These are phyloP conservation scores for Clarireedia homoeocarpa DNA, from an alignment of 2,329 filamentous ascomycete genomes.

Conservation along the genomic window DNA sequence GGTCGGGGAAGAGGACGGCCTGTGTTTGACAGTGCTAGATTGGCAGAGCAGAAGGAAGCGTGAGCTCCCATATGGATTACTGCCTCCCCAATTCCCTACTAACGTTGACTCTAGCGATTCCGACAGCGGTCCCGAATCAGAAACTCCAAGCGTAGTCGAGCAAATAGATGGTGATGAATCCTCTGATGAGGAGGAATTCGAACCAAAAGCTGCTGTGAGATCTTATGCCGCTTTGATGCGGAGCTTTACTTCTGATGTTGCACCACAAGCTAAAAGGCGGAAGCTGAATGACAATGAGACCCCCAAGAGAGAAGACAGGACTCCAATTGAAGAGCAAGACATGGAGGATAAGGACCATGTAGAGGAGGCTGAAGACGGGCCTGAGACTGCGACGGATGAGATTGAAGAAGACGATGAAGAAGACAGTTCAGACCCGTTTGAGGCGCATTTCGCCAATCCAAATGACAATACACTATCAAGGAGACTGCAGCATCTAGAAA, in stretches of 20 bases:
- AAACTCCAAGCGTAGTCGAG: conserved; percentile 34
- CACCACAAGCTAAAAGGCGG: conserved; percentile 46
- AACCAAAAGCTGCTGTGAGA: conserved; percentile 32
- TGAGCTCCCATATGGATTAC: conserved; percentile 7
- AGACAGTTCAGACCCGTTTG: conserved; percentile 63
- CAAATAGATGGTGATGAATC: conserved; percentile 38
- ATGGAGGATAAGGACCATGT: conserved; percentile 32
- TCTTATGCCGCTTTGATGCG: conserved; percentile 53
- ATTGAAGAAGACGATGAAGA: conserved; percentile 36
- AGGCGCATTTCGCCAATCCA: conserved; percentile 66
- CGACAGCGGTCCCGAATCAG: conserved; percentile 26
- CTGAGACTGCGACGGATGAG: conserved; percentile 30
- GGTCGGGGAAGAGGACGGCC: conserved; percentile 26
- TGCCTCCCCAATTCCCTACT: background rate
- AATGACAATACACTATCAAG: conserved; percentile 52
- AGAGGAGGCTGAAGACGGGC: conserved; percentile 43
- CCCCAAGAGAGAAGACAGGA: conserved; percentile 11
- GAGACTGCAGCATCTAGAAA: conserved; percentile 43
- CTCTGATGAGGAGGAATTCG: conserved; percentile 36
- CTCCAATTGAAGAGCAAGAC: conserved; percentile 12
- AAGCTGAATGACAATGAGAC: conserved; percentile 38
- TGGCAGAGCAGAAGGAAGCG: conserved; percentile 39
- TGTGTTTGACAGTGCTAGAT: conserved; percentile 39
- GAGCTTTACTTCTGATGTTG: conserved; percentile 42
- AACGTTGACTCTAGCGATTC: conserved; percentile 16